These are phyloP conservation scores for Epichloe coenophiala DNA, from an alignment of 2,329 filamentous ascomycete genomes.

Conservation along the genomic window DNA sequence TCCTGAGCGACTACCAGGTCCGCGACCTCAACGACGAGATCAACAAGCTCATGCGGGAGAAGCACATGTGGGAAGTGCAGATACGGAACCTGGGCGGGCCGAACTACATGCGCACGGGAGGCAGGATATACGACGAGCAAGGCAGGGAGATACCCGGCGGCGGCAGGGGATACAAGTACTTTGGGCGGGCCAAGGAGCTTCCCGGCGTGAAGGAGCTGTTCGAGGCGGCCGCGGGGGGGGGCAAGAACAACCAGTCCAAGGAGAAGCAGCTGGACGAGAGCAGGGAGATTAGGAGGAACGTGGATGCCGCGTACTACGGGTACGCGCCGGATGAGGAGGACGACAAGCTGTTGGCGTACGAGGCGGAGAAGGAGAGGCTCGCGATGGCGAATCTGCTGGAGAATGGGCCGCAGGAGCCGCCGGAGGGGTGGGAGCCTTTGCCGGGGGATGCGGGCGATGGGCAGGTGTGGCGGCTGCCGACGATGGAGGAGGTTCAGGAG, in stretches of 20 bases:
- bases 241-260: slow-evolving; percentile 39
- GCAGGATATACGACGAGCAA: slow-evolving; percentile 59
- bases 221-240: slow-evolving; percentile 50
- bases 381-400: slow-evolving; percentile 56
- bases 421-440: slow-evolving; percentile 66
- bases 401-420: slow-evolving; percentile 40
- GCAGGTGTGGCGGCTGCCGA: slow-evolving; percentile 68
- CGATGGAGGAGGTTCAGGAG: slow-evolving; percentile 82
- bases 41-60: slow-evolving; percentile 97
- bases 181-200: slow-evolving; percentile 76
- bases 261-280: slow-evolving; percentile 54
- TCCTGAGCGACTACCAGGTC: slow-evolving; percentile 92
- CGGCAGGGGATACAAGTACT: slow-evolving; percentile 88
- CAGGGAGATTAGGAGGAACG: slow-evolving; percentile 57
- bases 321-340: slow-evolving; percentile 91
- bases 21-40: slow-evolving; percentile 98
- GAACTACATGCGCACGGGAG: slow-evolving; percentile 77
- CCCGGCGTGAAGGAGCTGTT: slow-evolving; percentile 96
- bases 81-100: slow-evolving; percentile 92
- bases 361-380: slow-evolving; percentile 71
- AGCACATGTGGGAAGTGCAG: slow-evolving; percentile 97
- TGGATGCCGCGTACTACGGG: slow-evolving; percentile 92
- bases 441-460: slow-evolving; percentile 77
- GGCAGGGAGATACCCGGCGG: slow-evolving; percentile 59
- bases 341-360: slow-evolving; percentile 64